Evolutionary conservation across 257 asterid species (phyloP).

Genomic region (Fraxinus anomala): DNA sequence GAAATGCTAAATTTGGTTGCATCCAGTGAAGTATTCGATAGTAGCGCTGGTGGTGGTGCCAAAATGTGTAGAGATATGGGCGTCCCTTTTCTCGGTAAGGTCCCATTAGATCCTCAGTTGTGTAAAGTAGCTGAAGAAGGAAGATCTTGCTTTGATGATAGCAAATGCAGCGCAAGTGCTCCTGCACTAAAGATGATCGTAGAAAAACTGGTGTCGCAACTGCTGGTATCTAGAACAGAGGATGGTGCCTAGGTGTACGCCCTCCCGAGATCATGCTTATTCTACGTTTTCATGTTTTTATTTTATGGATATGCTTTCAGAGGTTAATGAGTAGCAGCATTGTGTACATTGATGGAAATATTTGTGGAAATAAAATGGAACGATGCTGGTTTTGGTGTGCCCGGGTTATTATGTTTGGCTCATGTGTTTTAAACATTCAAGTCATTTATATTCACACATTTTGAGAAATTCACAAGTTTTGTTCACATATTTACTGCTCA

Average conservation of each 20-base stretch:
- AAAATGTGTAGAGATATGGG: conserved; percentile 85
- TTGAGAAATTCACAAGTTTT: too few relatives aligned
- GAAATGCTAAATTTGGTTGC: conserved; percentile 63
- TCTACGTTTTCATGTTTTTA: too few relatives aligned
- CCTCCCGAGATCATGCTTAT: not conserved
- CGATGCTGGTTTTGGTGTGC: too few relatives aligned
- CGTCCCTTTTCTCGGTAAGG: conserved; percentile 82
- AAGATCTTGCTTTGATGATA: conserved; percentile 73
- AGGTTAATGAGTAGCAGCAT: not conserved
- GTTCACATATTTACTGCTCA: too few relatives aligned
- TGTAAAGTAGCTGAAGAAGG: conserved; percentile 97
- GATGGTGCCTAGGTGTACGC: conserved; percentile 21
- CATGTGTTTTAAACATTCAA: too few relatives aligned
- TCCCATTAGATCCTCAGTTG: conserved; percentile 86
- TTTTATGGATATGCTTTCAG: not conserved
- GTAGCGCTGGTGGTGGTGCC: conserved; percentile 86
- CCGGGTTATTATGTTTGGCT: too few relatives aligned
- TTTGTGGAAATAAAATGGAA: not conserved
- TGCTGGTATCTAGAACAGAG: conserved; percentile 45
- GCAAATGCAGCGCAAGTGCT: conserved; percentile 59
- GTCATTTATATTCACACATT: too few relatives aligned
- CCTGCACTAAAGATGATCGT: conserved; percentile 63
- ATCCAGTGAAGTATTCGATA: conserved; percentile 75
- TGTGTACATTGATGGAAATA: not conserved
- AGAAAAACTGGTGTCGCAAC: conserved; percentile 52